Base-by-base conservation (phyloP, 495 filamentous ascomycete genomes). In the Xylaria curta region DNA sequence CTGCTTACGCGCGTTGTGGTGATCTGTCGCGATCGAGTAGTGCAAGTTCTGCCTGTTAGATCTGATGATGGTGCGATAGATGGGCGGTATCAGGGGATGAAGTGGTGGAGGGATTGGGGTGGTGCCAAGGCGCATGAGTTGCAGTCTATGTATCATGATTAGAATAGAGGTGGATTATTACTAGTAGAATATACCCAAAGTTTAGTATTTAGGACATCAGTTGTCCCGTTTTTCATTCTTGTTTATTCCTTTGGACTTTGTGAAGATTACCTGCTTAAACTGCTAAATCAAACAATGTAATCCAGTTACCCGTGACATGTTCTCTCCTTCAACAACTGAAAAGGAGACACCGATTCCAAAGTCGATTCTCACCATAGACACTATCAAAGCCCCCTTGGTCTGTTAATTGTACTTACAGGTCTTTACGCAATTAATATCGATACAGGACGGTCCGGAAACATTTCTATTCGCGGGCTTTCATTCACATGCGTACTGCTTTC, bases 41-140 rank as follows among this genome's bases (percentile, higher is more conserved):
- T 10, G 24, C 10, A 47, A 21, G 19, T 7, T 7, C 21, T 42
- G 12, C 36, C n/a, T 28, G 21, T 6, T 31, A 24, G 63, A 13
- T 33, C 19, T 3, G 42, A 0, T n/a, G 6, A 44, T 19, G 17
- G 13, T 26, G 33, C 3, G 24, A 49, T 33, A 10, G 21, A 47
- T 38, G 47, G 26, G 19, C 19, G 64, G 1, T 58, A 56, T 46
- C 53, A 53, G 6, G 1, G 26, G 56, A 58, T 15, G 44, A 62
- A 19, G 6, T 62, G 58, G 56, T 63, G 59, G 68, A 10, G 28
- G 33, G 59, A 53, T 51, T 63, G 68, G 68, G 46, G 58, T 19
- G 60, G 59, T 63, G 68, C 70, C 7, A 72, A 68, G 56, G 54
- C 42, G 9, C 70, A 72, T 47, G 70, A 72, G 64, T 68, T 72